Evolutionary conservation across 1,284 basidiomycete genomes (phyloP).

Genomic region (Peniophora sp.): DNA sequence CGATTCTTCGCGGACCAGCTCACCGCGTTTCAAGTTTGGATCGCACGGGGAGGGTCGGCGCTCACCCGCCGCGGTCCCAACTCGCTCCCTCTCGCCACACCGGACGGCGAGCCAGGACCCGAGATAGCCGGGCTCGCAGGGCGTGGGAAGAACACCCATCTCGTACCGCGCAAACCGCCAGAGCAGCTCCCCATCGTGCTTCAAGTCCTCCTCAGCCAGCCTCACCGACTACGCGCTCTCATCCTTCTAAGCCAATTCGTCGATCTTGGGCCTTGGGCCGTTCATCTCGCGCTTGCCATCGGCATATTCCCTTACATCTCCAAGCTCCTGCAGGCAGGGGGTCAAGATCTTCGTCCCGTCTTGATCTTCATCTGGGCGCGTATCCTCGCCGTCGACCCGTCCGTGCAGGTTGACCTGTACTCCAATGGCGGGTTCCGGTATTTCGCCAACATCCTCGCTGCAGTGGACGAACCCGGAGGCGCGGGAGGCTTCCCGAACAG

Average conservation of each 20-base stretch:
- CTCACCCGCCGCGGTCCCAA: slow-evolving; percentile 70
- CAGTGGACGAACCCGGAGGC: slow-evolving; percentile 45
- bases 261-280: slow-evolving; percentile 97
- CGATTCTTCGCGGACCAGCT: slow-evolving; percentile 95
- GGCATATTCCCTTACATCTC: slow-evolving; percentile 99
- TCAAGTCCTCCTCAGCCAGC: slow-evolving; percentile 94
- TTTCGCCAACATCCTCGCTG: slow-evolving; percentile 76
- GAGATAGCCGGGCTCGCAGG: slow-evolving; percentile 6
- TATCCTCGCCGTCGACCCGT: slow-evolving; percentile 91
- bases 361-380: slow-evolving; percentile 99
- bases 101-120: slow-evolving; percentile 13
- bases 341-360: slow-evolving; percentile 93
- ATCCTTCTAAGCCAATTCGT: slow-evolving; percentile 97
- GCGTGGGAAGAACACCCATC: slow-evolving; percentile 35
- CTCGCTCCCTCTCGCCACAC: slow-evolving; percentile 45
- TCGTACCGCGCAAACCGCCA: slow-evolving; percentile 83
- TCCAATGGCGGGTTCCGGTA: slow-evolving; percentile 85
- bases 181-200: slow-evolving; percentile 97
- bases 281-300: slow-evolving; percentile 94
- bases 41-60: slow-evolving; percentile 82
- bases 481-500: slow-evolving; percentile 73
- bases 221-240: slow-evolving; percentile 90
- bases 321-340: slow-evolving; percentile 91
- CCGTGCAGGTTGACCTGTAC: slow-evolving; percentile 87
- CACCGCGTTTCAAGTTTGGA: slow-evolving; percentile 98